These are phyloP conservation scores for Noccaea caerulescens DNA, from an alignment of 345 rosid species.

Conservation along the genomic window DNA sequence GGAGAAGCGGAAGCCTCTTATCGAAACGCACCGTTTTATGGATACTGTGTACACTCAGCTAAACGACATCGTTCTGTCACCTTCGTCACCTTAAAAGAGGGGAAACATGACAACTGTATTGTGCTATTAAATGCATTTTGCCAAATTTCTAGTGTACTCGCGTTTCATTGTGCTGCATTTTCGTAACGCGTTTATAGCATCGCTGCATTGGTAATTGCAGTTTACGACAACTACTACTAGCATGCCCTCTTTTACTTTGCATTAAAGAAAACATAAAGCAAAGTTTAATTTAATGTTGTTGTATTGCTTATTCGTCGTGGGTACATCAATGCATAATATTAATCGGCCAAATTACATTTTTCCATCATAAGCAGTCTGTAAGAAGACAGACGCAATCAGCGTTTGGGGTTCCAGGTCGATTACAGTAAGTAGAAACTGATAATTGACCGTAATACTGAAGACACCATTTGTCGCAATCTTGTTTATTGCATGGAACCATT, in stretches of 20 bases:
- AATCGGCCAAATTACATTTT: not conserved
- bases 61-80: conserved; percentile 44
- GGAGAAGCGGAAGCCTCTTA: conserved; percentile 50
- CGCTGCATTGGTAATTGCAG: conserved; percentile 4
- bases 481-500: conserved; percentile 37
- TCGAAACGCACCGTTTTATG: conserved; percentile 44
- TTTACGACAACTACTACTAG: not conserved
- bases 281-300: not conserved
- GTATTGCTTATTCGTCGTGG: not conserved
- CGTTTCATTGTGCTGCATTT: conserved; percentile 6
- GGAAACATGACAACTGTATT: conserved; percentile 19
- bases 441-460: conserved; percentile 14
- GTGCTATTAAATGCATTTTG: conserved; percentile 4
- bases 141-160: conserved; percentile 11
- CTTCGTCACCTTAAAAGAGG: conserved; percentile 30
- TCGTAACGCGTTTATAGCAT: conserved; percentile 23
- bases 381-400: conserved; percentile 34
- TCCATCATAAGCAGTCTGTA: conserved; percentile 13
- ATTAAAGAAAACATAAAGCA: not conserved
- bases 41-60: conserved; percentile 43
- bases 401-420: conserved; percentile 14
- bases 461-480: conserved; percentile 33
- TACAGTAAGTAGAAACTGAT: conserved; percentile 24
- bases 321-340: not conserved
- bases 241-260: not conserved